Percentiles rank a stretch among this genome's conserved stretches.
These are phyloP conservation scores for Gynochthodes officinalis DNA, from an alignment of 257 asterid species.

Conservation along the genomic window DNA sequence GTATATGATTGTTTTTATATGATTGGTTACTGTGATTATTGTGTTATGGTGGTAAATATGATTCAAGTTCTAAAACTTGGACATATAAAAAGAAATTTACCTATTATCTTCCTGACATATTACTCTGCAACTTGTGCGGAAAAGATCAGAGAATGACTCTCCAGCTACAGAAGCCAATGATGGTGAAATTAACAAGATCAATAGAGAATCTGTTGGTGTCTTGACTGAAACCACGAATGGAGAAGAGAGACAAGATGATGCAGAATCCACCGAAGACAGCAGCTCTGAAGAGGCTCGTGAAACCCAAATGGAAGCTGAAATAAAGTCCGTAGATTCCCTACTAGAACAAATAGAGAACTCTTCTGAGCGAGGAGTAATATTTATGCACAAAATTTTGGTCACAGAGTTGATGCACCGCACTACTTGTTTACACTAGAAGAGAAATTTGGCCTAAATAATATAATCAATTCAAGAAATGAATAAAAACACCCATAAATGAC, in stretches of 20 bases:
- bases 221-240: constrained; percentile 27
- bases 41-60: background rate
- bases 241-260: constrained; percentile 30
- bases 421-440: no score
- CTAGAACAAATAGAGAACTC: constrained; percentile 32
- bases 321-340: constrained; percentile 25
- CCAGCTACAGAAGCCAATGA: constrained; percentile 16
- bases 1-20: no score
- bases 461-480: no score
- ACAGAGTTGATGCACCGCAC: no score
- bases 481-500: no score
- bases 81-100: background rate
- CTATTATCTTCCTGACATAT: constrained; percentile 44
- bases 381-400: no score
- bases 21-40: no score
- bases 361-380: constrained; percentile 26
- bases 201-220: constrained; percentile 30
- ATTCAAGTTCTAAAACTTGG: background rate
- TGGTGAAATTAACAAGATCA: constrained; percentile 30
- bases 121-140: constrained; percentile 80
- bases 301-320: constrained; percentile 52
- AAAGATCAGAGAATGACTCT: constrained; percentile 41
- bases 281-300: constrained; percentile 27
- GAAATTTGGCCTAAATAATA: no score
- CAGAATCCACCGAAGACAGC: constrained; percentile 23